Conservation (phyloP, 2,329 filamentous ascomycete genomes). For the Drechmeria coniospora region DNA sequence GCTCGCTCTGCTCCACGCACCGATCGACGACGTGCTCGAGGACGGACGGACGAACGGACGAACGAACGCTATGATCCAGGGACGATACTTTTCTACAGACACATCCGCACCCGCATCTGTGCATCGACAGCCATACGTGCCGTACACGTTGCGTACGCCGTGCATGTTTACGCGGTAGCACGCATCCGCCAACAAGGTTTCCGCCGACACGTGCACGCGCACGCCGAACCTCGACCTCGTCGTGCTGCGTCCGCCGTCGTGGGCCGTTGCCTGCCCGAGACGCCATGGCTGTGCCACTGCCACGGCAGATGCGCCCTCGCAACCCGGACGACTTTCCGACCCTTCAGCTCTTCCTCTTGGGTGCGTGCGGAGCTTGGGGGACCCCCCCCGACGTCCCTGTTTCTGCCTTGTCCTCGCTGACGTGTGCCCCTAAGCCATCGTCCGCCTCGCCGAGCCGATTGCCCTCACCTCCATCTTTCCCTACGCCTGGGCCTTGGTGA, state of each 20-base stretch:
- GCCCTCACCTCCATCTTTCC: slow-evolving; percentile 88
- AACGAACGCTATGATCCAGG: too few relatives aligned
- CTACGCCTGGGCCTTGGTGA: slow-evolving; percentile 75
- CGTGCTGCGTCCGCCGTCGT: slow-evolving; percentile 26
- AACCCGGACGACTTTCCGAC: slow-evolving; percentile 66
- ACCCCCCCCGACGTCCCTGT: background rate
- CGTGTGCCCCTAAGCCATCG: slow-evolving; percentile 53
- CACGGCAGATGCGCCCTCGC: slow-evolving; percentile 33
- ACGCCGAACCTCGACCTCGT: slow-evolving; percentile 4
- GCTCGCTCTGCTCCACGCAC: too few relatives aligned
- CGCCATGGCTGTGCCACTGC: slow-evolving; percentile 39
- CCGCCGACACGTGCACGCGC: slow-evolving; percentile 11
- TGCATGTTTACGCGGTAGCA: too few relatives aligned
- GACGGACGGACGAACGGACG: too few relatives aligned
- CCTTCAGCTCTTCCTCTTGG: slow-evolving; percentile 68
- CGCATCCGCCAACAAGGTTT: too few relatives aligned
- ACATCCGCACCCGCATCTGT: too few relatives aligned
- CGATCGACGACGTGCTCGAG: too few relatives aligned
- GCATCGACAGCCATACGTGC: too few relatives aligned
- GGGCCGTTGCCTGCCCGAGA: slow-evolving; percentile 24
- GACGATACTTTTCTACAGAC: too few relatives aligned
- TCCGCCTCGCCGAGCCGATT: slow-evolving; percentile 82
- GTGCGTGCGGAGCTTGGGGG: slow-evolving; percentile 26
- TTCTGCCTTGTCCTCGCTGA: background rate
- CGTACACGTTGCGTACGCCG: too few relatives aligned